These are phyloP conservation scores for Cronartium ribicola DNA, from an alignment of 1,284 basidiomycete genomes.

Conservation along the genomic window DNA sequence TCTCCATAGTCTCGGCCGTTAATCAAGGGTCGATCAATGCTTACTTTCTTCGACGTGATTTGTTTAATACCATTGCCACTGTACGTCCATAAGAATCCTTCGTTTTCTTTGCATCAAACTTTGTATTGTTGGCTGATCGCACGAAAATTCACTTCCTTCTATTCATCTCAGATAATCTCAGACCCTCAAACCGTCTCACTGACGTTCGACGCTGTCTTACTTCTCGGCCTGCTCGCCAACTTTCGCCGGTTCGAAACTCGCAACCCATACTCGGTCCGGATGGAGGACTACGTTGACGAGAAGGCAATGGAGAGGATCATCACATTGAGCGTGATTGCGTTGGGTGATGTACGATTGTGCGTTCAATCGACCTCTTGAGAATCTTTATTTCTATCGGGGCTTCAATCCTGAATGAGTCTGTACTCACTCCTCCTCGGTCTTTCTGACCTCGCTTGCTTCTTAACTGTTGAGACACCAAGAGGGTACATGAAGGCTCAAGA, in stretches of 20 bases:
- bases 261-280: constrained; percentile 48
- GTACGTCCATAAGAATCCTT: constrained; percentile 1
- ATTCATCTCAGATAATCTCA: constrained; percentile 42
- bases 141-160: background rate
- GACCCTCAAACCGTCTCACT: constrained; percentile 42
- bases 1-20: constrained; percentile 46
- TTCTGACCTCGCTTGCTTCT: background rate
- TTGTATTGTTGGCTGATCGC: background rate
- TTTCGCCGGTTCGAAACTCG: constrained; percentile 47
- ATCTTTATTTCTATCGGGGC: constrained; percentile 1
- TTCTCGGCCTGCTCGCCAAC: constrained; percentile 48
- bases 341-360: constrained; percentile 38
- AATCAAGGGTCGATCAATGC: constrained; percentile 47
- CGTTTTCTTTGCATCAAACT: background rate
- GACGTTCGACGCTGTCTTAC: constrained; percentile 44
- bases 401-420: background rate
- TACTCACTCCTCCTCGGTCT: background rate
- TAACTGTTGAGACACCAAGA: background rate
- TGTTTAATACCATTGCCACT: constrained; percentile 43
- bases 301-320: constrained; percentile 46
- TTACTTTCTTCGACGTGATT: constrained; percentile 49
- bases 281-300: constrained; percentile 50
- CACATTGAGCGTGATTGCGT: constrained; percentile 29
- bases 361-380: constrained; percentile 32
- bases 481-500: background rate